Evolutionary conservation across 257 asterid species (phyloP), one percentile per base, ranked within the genome.

Genomic region (Nicotiana noctiflora): DNA sequence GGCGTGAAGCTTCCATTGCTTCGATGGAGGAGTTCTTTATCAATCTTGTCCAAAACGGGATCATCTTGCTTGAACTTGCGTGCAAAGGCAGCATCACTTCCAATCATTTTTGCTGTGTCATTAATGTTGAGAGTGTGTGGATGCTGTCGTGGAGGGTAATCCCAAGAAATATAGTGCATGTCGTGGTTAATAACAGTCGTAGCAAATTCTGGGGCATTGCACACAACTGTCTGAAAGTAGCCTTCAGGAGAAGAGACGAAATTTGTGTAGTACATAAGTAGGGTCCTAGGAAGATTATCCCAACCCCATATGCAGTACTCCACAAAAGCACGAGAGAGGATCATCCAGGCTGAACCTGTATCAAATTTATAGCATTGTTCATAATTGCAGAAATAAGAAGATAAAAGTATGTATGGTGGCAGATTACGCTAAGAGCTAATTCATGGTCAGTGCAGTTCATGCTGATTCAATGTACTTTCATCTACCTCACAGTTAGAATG

Each of bases 271-370:
- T 96, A 96, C 99, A 96, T 96, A 79, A 96, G 98, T 5, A 96
- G 90, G 61, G 91, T 92, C 84, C 99, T 86, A 2, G 99, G 99
- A 55, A 96, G 97, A 86, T 94, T 96, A 67, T 96, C 99, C 95
- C 97, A 96, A 62, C 98, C 99, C 98, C 95, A 90, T 72, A 96
- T 84, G 88, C 91, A 85, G 89, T 94, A 92, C 82, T 96, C 98
- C 5, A 92, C 92, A 40, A 94, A 94, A 15, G 93, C 88, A 3
- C 98, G 95, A 2, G 99, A 92, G 72, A 94, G 84, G 81, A 96
- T 85, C 96, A 88, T 92, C 99, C 99, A 96, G 8, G 98, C 99
- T 4, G 98, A 96, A 82, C 99, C 98, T 96, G 96, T 80, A 82
- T 79, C 68, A 37, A 63, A 59, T 52, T 37, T 19, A 23, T 37